These are phyloP conservation scores for Carex arenaria DNA, from an alignment of 202 grass and related monocot genomes.

Conservation along the genomic window DNA sequence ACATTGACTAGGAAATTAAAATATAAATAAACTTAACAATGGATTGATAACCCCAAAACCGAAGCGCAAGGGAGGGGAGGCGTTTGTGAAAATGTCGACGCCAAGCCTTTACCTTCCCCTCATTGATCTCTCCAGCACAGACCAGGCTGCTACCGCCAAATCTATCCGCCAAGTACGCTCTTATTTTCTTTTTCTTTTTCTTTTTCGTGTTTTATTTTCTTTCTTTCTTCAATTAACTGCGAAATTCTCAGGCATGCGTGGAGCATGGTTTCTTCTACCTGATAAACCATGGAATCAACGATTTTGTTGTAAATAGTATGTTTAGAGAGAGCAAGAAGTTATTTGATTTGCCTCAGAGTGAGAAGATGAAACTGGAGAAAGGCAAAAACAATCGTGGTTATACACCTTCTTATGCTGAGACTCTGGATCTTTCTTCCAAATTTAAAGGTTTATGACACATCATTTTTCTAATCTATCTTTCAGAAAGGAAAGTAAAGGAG, in stretches of 20 bases:
- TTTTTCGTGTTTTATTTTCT: not conserved
- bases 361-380: conserved; percentile 60
- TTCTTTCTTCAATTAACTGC: not conserved
- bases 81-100: conserved; percentile 19
- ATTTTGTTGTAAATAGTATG: conserved; percentile 26
- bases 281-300: conserved; percentile 58
- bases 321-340: conserved; percentile 63
- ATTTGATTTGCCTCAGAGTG: conserved; percentile 46
- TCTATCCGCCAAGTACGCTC: conserved; percentile 47
- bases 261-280: conserved; percentile 88
- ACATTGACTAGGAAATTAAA: no score
- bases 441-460: conserved; percentile 34
- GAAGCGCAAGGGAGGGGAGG: not conserved
- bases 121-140: conserved; percentile 53
- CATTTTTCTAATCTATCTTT: not conserved
- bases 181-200: not conserved
- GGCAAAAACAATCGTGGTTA: conserved; percentile 52
- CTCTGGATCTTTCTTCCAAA: conserved; percentile 47
- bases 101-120: conserved; percentile 36
- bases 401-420: conserved; percentile 65
- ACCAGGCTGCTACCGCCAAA: conserved; percentile 33
- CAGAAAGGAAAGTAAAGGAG: no score
- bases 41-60: not conserved
- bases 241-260: conserved; percentile 52
- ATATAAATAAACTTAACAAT: no score